Evolutionary conservation across 2,329 filamentous ascomycete genomes (phyloP), one percentile per base, ranked within the genome.

Genomic region (Leptographium radiaticola): DNA sequence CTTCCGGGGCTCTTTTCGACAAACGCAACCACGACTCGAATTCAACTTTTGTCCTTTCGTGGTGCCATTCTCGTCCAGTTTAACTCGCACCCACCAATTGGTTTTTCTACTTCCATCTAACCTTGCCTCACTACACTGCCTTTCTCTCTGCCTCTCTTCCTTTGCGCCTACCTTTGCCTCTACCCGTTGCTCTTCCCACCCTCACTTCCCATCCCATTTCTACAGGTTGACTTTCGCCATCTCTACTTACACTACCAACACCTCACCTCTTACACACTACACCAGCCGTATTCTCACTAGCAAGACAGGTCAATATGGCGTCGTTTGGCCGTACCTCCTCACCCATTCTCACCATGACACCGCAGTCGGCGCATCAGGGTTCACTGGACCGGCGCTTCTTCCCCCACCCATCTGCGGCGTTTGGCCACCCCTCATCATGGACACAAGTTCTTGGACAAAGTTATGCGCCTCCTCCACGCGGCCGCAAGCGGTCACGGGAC

Each of bases 401-500:
- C 58, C 63, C 69, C 53, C 69, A 69, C 60, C 67, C 70, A 53
- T 58, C 67, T 52, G 62, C 67, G 53, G 61, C 67, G 16, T 67
- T 70, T 58, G 62, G 64, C 55, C 60, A 65, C 39, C 57, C 67
- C 54, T 63, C 65, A 45, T 63, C 66, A 25, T 67, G 66, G 63
- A 60, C 65, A 30, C 65, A 64, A 45, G 59, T 65, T 20, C 57
- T 62, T 40, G 58, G 62, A 30, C 59, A 63, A 16, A 52, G 53
- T 51, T n/a, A 44, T 11, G 25, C 50, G 60, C 55, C 48, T 60
- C 62, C 42, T 62, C 79, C 79, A 60, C 57, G 61, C 16, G 83
- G 86, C 60, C 82, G 84, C 65, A 90, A 90, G 71, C 83, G 86
- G 61, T 87, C 84, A 58, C 79, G 86, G 64, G 83, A 87, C 62